Percentiles rank a stretch among this genome's conserved stretches.
These are phyloP conservation scores for Pestalotiopsis sp. DNA, from an alignment of 2,329 filamentous ascomycete genomes.

Conservation along the genomic window DNA sequence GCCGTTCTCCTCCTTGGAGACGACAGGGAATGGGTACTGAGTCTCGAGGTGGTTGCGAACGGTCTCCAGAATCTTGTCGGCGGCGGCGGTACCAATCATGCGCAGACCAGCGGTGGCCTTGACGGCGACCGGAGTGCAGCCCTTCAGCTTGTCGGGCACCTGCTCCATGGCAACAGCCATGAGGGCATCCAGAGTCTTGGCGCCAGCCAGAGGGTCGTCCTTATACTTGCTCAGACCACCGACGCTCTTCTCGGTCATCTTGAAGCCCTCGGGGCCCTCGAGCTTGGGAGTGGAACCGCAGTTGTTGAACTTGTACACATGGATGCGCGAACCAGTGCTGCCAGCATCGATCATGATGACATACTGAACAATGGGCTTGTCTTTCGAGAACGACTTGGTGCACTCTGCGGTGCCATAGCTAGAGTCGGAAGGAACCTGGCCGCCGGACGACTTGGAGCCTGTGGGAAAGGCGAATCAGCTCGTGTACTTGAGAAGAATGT, in stretches of 20 bases:
- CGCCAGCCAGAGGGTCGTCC: conserved; percentile 83
- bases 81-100: conserved; percentile 80
- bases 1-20: conserved; percentile 81
- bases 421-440: conserved; percentile 60
- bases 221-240: conserved; percentile 88
- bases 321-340: conserved; percentile 95
- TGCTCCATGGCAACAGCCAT: conserved; percentile 83
- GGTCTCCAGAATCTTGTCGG: conserved; percentile 80
- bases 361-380: conserved; percentile 95
- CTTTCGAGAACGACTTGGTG: conserved; percentile 78
- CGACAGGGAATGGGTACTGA: conserved; percentile 91
- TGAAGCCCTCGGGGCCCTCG: conserved; percentile 81
- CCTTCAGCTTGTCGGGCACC: conserved; percentile 86
- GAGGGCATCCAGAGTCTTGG: conserved; percentile 84
- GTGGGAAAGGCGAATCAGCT: background rate
- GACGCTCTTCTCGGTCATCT: conserved; percentile 86
- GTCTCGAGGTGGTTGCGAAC: conserved; percentile 85
- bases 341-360: conserved; percentile 98
- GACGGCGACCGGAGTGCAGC: conserved; percentile 94
- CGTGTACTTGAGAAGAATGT: background rate
- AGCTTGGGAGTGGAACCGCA: conserved; percentile 94
- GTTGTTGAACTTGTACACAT: conserved; percentile 99
- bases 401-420: conserved; percentile 74
- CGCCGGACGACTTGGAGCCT: conserved; percentile 34
- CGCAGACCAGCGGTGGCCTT: conserved; percentile 96